These are phyloP conservation scores for Microdochium trichocladiopsis DNA, from an alignment of 2,329 filamentous ascomycete genomes.

Conservation along the genomic window DNA sequence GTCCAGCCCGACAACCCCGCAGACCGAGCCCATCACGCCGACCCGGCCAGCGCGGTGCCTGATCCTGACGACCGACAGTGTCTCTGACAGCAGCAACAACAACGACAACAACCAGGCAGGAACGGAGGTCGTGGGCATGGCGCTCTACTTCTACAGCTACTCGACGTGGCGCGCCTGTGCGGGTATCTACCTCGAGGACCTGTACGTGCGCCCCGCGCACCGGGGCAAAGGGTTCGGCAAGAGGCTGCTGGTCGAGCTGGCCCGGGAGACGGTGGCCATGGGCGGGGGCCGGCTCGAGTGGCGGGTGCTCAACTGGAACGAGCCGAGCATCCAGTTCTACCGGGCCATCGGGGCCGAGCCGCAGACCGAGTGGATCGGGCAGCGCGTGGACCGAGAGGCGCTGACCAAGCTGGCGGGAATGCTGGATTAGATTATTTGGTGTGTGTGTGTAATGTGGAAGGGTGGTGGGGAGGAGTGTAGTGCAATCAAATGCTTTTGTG, in stretches of 20 bases:
- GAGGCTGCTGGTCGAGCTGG: conserved; percentile 65
- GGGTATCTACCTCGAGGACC: conserved; percentile 88
- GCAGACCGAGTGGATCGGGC: conserved; percentile 67
- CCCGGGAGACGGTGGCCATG: conserved; percentile 69
- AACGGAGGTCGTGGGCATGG: conserved; percentile 65
- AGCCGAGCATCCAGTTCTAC: conserved; percentile 85
- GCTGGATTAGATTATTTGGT: conserved; percentile 17
- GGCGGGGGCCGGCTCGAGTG: conserved; percentile 76
- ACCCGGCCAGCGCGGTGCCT: conserved; percentile 68
- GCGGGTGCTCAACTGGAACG: conserved; percentile 90
- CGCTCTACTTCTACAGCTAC: conserved; percentile 93
- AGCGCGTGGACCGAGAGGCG: conserved; percentile 65
- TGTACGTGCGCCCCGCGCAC: conserved; percentile 70
- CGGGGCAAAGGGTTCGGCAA: conserved; percentile 76
- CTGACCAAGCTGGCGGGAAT: conserved; percentile 52
- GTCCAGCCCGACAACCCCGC: conserved; percentile 25
- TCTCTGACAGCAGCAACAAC: too few relatives aligned
- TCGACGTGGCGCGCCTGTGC: conserved; percentile 84
- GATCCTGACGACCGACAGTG: conserved; percentile 55
- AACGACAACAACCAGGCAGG: too few relatives aligned
- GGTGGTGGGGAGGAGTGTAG: too few relatives aligned
- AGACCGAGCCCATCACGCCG: conserved; percentile 47
- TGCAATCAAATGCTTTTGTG: too few relatives aligned
- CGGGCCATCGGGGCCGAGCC: conserved; percentile 58
- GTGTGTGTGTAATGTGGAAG: too few relatives aligned